These are phyloP conservation scores for Setaria italica DNA, from an alignment of 202 grass and related monocot genomes.

Conservation along the genomic window DNA sequence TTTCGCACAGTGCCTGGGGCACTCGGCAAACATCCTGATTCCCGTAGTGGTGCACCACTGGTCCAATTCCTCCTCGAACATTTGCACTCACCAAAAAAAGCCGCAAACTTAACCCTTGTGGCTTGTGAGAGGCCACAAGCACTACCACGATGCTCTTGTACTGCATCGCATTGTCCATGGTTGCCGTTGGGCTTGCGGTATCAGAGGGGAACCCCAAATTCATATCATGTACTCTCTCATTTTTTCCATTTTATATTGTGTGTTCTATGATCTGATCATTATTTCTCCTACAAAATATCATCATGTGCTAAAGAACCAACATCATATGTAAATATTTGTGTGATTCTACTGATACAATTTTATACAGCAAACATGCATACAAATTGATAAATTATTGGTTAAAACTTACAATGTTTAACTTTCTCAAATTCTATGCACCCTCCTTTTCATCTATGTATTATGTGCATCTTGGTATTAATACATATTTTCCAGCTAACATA, in stretches of 20 bases:
- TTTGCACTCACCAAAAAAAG: neutral
- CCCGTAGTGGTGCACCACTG: neutral
- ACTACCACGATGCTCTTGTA: constrained; percentile 10
- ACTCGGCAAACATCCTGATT: too few relatives aligned
- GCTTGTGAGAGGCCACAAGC: neutral
- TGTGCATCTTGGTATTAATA: too few relatives aligned
- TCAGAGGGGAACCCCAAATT: neutral
- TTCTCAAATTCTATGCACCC: too few relatives aligned
- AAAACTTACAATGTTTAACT: too few relatives aligned
- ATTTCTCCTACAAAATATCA: neutral
- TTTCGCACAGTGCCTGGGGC: too few relatives aligned
- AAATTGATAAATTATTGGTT: too few relatives aligned
- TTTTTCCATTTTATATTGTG: neutral
- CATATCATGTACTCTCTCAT: constrained; percentile 20
- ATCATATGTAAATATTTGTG: too few relatives aligned
- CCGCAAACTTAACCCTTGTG: neutral
- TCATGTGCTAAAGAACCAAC: neutral
- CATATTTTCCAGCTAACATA: too few relatives aligned
- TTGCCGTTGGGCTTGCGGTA: neutral
- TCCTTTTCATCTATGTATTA: too few relatives aligned
- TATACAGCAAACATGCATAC: too few relatives aligned
- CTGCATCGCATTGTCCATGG: constrained; percentile 26
- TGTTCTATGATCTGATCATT: neutral
- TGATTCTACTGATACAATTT: too few relatives aligned
- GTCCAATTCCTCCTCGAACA: neutral